A percentile compares a stretch with the other conserved stretches of the same genome.
Conservation (phyloP, 1,284 basidiomycete genomes). For the Erythrobasidium hasegawianum region DNA sequence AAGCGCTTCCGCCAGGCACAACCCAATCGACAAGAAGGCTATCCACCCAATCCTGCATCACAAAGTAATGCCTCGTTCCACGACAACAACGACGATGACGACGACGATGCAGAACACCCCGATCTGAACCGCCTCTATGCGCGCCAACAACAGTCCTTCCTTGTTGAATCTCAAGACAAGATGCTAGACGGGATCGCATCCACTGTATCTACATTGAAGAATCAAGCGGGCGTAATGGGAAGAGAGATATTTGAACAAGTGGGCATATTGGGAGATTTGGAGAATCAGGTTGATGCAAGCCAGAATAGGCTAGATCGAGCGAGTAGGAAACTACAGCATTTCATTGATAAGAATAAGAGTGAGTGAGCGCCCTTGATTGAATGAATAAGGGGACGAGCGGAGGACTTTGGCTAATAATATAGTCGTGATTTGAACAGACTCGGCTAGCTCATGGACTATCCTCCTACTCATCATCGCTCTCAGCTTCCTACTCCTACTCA, state of each 20-base stretch:
- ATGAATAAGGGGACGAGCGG: neutral
- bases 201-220: constrained; percentile 70
- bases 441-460: constrained; percentile 35
- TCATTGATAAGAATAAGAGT: constrained; percentile 36
- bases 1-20: no score
- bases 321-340: constrained; percentile 24
- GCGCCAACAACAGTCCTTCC: constrained; percentile 56
- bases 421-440: constrained; percentile 12
- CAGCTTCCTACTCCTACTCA: constrained; percentile 24
- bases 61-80: neutral
- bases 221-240: constrained; percentile 86
- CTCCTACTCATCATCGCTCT: constrained; percentile 35
- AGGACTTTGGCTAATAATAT: neutral
- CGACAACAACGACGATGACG: neutral
- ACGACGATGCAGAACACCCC: neutral
- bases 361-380: neutral
- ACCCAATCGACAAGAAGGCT: neutral
- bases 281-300: constrained; percentile 23
- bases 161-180: constrained; percentile 77
- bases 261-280: constrained; percentile 46
- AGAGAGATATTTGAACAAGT: constrained; percentile 80
- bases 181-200: constrained; percentile 78
- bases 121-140: constrained; percentile 15
- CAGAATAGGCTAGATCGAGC: constrained; percentile 32
- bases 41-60: neutral